Evolutionary conservation across 2,329 filamentous ascomycete genomes (phyloP), one percentile per base, ranked within the genome.

Genomic region (Paramyrothecium roridum): DNA sequence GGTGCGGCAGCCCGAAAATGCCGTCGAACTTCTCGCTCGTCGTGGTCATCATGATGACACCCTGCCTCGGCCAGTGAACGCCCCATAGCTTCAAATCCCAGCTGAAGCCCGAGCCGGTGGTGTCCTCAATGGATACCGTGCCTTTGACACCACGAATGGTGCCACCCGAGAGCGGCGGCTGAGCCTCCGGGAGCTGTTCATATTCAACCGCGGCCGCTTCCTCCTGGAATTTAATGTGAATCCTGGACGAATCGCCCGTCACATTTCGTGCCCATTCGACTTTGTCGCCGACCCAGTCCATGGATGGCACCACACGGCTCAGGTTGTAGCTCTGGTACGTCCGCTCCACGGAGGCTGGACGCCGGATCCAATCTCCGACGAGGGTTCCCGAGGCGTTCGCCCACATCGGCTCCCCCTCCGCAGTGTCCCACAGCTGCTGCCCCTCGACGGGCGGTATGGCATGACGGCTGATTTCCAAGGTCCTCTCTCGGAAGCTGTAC

Each of bases 11-110:
- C 2, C 87, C 89, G 69, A 96, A 96, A 54, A 98, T 87, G 47
- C 95, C 93, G n/a, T 88, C 85, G 66, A 95, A 95, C 76, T 96
- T 97, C 67, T 96, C 90, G 70, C 92, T 97, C 50, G 92, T 93
- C 1, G 93, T 97, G 2, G 89, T 90, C 67, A 98, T 76, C 37
- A 98, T 76, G 51, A 95, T 84, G 16, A 86, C 83, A 2, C 95
- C 95, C 59, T 89, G 84, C n/a, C 83, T 81, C 40, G 89, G 86
- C 79, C 92, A 96, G 74, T 98, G 93, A 3, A 96, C 82, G 3
- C 95, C 95, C 71, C 91, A 87, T 51, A 96, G 74, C 52, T 84
- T 81, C 74, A 96, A 85, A 62, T 93, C 88, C 86, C 89, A 93
- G 61, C 85, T 89, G 66, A 87, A 87, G 6, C 89, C 88, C 57